Evolutionary conservation across 169 alveolate species (phyloP), one percentile per base, ranked within the genome.

Genomic region (Cryptosporidium tyzzeri): DNA sequence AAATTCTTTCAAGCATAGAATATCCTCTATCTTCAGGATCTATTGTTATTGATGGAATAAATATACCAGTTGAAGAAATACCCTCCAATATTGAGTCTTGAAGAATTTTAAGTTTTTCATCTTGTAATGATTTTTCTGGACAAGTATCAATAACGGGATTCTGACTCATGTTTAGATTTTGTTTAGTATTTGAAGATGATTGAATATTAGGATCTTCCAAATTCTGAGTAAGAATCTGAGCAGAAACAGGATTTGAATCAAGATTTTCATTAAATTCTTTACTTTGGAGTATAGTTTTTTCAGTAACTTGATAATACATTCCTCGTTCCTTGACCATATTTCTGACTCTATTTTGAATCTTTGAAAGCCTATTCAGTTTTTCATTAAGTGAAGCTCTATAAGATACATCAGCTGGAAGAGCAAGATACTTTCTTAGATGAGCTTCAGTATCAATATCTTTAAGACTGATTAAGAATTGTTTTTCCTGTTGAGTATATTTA

Each of bases 381-480:
- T 59, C 73, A 4, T 62, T 35, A 50, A 62, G 33, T 41, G 41
- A 29, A 9, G 89, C 73, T 50, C 67, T 80, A 48, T 45, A 62
- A 21, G 89, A 59, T 23, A 48, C 29, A 48, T 80, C 89, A 12
- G 89, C 80, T 14, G 89, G 89, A 44, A 80, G 45, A 12, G 89
- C 51, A 35, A 80, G 50, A 62, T 44, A 80, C 21, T 62, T 39
- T 37, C 68, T 80, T 12, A 80, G 4, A 23, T 21, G 9, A n/a
- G 29, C 31, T 26, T 80, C 80, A 3, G 50, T 31, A 23, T 80
- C 75, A 31, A 65, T 23, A 41, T 61, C 58, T 26, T 16, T 23
- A 4, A 80, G 26, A 21, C 45, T 14, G 9, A 41, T 65, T 3
- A 80, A 33, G n/a, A 80, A 33, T n/a, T 62, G 51, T 16, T 61